Conservation (phyloP, 2,329 filamentous ascomycete species). For the Xylaria digitata region DNA sequence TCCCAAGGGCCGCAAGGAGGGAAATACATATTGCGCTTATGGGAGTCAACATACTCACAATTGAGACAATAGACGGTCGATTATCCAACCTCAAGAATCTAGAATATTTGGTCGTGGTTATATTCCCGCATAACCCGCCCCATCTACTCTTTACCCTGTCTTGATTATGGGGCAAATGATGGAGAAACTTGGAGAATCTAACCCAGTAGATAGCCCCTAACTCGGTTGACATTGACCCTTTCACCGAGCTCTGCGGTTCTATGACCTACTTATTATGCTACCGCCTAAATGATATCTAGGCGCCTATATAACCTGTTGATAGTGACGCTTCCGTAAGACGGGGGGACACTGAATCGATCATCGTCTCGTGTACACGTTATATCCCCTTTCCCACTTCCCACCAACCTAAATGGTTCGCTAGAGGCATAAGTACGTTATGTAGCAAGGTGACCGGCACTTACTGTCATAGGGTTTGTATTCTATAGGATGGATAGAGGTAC, state of each 20-base stretch:
- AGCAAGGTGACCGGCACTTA: not conserved
- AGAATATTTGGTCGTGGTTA: conserved; percentile 13
- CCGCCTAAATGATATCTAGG: not conserved
- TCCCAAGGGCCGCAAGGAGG: conserved; percentile 21
- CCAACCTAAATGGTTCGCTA: not conserved
- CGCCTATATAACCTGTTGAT: not conserved
- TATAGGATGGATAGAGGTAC: not conserved
- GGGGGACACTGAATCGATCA: not conserved
- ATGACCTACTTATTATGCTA: conserved; percentile 1
- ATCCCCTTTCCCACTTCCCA: not conserved
- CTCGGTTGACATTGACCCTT: conserved; percentile 32
- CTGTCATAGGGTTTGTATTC: not conserved
- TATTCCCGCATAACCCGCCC: conserved; percentile 22
- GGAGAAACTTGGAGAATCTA: conserved; percentile 31
- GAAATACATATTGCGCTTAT: conserved; percentile 19
- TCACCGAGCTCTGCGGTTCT: conserved; percentile 25
- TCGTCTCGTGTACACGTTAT: not conserved
- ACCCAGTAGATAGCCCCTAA: conserved; percentile 1
- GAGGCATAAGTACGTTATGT: not conserved
- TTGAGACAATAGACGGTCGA: not conserved
- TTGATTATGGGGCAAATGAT: conserved; percentile 17
- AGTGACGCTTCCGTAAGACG: not conserved
- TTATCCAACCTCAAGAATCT: conserved; percentile 3
- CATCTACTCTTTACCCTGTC: conserved; percentile 16
- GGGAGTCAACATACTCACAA: conserved; percentile 17